Conservation (phyloP, 805 yeast species). For the Barnettozyma vustinii region DNA sequence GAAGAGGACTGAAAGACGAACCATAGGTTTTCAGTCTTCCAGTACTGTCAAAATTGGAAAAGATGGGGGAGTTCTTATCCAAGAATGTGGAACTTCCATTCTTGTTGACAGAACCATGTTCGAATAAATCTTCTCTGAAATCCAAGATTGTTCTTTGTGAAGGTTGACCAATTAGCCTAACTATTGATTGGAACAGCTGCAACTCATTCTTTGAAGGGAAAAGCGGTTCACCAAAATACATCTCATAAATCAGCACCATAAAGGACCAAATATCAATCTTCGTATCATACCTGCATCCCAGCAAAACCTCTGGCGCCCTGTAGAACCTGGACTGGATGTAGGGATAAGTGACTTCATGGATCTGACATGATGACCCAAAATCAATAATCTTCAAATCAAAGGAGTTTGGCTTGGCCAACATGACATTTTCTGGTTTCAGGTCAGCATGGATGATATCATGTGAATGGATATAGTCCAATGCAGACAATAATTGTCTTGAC, state of each 20-base stretch:
- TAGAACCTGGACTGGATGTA: slow-evolving; percentile 81
- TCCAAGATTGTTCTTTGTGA: slow-evolving; percentile 34
- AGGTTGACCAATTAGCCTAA: slow-evolving; percentile 84
- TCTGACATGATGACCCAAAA: slow-evolving; percentile 67
- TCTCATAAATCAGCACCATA: slow-evolving; percentile 81
- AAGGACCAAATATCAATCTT: slow-evolving; percentile 92
- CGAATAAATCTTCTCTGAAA: slow-evolving; percentile 34
- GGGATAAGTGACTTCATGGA: slow-evolving; percentile 64
- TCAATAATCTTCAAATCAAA: slow-evolving; percentile 67
- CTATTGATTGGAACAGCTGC: slow-evolving; percentile 68
- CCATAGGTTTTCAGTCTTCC: slow-evolving; percentile 23
- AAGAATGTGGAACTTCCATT: slow-evolving; percentile 10
- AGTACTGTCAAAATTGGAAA: slow-evolving; percentile 30
- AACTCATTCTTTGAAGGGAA: slow-evolving; percentile 82
- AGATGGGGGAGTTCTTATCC: slow-evolving; percentile 29
- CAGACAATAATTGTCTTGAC: slow-evolving; percentile 50
- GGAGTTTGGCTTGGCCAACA: slow-evolving; percentile 41
- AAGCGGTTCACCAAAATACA: slow-evolving; percentile 81
- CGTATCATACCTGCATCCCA: slow-evolving; percentile 68
- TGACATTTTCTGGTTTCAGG: slow-evolving; percentile 78
- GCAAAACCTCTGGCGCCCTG: slow-evolving; percentile 71
- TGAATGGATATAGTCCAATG: slow-evolving; percentile 53
- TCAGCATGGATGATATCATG: slow-evolving; percentile 73
- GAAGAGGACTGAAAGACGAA: slow-evolving; percentile 12
- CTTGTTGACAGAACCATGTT: slow-evolving; percentile 31